A percentile compares a stretch with the other conserved stretches of the same genome.
Conservation (phyloP, 345 rosid species). For the Ceriops zippeliana region DNA sequence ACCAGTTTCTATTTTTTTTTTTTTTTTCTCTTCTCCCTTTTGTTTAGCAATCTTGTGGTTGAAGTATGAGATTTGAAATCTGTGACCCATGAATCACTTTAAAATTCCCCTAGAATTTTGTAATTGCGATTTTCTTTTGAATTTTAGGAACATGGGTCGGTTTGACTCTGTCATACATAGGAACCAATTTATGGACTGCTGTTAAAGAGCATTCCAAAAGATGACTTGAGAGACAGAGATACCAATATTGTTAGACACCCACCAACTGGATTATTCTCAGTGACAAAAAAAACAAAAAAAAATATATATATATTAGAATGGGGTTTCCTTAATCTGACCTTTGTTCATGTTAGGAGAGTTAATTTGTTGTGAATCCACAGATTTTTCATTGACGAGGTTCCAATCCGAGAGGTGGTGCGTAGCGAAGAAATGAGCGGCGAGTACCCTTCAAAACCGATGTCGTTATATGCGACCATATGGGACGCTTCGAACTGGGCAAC, state of each 20-base stretch:
- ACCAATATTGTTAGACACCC: constrained; percentile 3
- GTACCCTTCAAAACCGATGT: constrained; percentile 86
- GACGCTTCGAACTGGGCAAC: constrained; percentile 97
- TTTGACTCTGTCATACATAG: too few relatives aligned
- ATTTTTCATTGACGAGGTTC: constrained; percentile 84
- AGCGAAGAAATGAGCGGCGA: constrained; percentile 69
- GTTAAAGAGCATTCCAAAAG: too few relatives aligned
- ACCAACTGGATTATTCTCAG: background rate
- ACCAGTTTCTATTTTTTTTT: background rate
- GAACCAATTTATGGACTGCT: too few relatives aligned
- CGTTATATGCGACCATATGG: constrained; percentile 92
- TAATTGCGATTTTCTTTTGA: too few relatives aligned
- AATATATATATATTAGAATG: background rate
- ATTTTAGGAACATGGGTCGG: too few relatives aligned
- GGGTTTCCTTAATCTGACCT: background rate
- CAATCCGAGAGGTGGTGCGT: constrained; percentile 68
- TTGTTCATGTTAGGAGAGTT: background rate
- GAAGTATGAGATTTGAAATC: too few relatives aligned
- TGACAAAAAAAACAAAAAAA: too few relatives aligned
- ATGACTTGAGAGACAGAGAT: too few relatives aligned
- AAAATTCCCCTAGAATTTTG: too few relatives aligned
- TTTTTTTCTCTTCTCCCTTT: background rate
- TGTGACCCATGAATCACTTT: too few relatives aligned
- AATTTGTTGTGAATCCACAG: constrained; percentile 28
- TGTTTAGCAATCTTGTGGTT: too few relatives aligned